Conservation (phyloP, 768 basidiomycete genomes). For the Suillus ampliporus region DNA sequence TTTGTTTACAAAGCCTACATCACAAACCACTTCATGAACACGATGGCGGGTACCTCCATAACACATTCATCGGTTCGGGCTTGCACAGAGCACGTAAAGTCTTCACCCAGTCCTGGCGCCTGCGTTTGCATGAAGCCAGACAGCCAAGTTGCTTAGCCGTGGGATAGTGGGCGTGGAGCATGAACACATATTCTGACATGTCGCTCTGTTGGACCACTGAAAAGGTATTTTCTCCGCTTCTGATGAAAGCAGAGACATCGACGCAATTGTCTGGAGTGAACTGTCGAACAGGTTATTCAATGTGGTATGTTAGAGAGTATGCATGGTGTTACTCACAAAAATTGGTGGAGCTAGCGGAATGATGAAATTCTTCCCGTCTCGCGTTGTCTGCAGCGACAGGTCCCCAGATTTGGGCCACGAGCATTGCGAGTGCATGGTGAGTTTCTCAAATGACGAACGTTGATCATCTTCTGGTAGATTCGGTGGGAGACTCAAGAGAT, state of each 20-base stretch:
- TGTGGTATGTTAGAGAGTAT: background rate
- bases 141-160: slow-evolving; percentile 48
- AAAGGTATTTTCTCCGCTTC: slow-evolving; percentile 48
- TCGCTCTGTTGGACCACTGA: slow-evolving; percentile 49
- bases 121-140: slow-evolving; percentile 17
- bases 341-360: slow-evolving; percentile 37
- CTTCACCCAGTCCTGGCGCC: slow-evolving; percentile 29
- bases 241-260: slow-evolving; percentile 54
- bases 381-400: slow-evolving; percentile 22
- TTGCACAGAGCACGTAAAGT: slow-evolving; percentile 24
- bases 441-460: slow-evolving; percentile 21
- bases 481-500: slow-evolving; percentile 29
- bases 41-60: background rate
- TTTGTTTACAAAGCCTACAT: background rate
- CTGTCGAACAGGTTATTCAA: slow-evolving; percentile 32
- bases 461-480: slow-evolving; percentile 17
- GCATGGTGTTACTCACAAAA: slow-evolving; percentile 41
- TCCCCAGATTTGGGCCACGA: slow-evolving; percentile 49
- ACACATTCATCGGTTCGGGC: background rate
- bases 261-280: slow-evolving; percentile 54
- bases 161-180: slow-evolving; percentile 56
- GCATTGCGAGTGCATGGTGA: slow-evolving; percentile 36
- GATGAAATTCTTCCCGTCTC: slow-evolving; percentile 12
- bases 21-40: background rate
- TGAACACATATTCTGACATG: slow-evolving; percentile 50